Evolutionary conservation across 1,139 yeast genomes (phyloP).

Genomic region (Taphrina sp.): DNA sequence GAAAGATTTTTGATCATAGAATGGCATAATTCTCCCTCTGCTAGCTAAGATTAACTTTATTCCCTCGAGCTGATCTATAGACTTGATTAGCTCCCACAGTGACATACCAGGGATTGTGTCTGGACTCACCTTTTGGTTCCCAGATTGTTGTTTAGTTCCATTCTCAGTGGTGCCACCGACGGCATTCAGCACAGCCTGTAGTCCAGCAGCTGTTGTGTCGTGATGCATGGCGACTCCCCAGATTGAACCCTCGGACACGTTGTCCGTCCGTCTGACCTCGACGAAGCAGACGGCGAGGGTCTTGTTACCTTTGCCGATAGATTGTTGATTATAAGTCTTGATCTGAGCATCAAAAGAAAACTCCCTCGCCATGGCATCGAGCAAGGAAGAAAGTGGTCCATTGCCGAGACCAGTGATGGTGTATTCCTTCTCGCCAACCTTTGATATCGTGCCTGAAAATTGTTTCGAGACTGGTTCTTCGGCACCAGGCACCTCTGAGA

Average conservation of each 20-base stretch:
- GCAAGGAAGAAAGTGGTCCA: constrained; percentile 91
- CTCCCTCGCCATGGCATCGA: constrained; percentile 66
- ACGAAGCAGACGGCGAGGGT: constrained; percentile 90
- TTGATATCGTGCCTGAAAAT: constrained; percentile 52
- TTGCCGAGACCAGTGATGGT: constrained; percentile 66
- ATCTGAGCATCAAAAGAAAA: constrained; percentile 67
- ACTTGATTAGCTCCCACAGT: not conserved
- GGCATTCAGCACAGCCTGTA: constrained; percentile 57
- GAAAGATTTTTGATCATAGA: too few relatives aligned
- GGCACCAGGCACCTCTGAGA: constrained; percentile 44
- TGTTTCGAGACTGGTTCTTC: constrained; percentile 47
- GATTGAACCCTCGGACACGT: constrained; percentile 40
- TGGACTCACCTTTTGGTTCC: constrained; percentile 7
- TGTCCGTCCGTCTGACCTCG: constrained; percentile 53
- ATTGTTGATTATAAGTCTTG: constrained; percentile 83
- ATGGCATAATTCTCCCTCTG: too few relatives aligned
- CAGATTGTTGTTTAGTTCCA: constrained; percentile 24
- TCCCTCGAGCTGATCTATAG: constrained; percentile 5
- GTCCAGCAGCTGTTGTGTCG: constrained; percentile 88
- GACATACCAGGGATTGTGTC: not conserved
- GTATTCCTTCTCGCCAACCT: constrained; percentile 48
- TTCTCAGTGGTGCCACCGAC: constrained; percentile 27
- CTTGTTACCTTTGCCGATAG: constrained; percentile 80
- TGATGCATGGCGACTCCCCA: constrained; percentile 97
- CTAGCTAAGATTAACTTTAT: too few relatives aligned